A percentile compares a stretch with the other conserved stretches of the same genome.
These are phyloP conservation scores for Yarrowia sp. DNA, from an alignment of 805 yeast genomes.

Conservation along the genomic window DNA sequence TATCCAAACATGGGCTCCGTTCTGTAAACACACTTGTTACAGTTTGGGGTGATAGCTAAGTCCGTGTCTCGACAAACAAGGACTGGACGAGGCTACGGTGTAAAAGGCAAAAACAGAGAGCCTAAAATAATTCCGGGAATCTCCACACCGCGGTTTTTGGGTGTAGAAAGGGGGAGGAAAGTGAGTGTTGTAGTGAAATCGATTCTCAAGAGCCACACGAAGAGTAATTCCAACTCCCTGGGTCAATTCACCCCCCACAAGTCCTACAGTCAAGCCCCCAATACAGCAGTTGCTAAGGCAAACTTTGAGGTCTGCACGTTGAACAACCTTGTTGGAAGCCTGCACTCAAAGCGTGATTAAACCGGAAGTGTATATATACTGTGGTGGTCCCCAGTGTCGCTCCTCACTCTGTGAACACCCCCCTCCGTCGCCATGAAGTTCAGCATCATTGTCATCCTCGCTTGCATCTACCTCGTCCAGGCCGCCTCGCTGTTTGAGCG, in stretches of 20 bases:
- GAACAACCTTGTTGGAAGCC: constrained; percentile 19
- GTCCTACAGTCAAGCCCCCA: neutral
- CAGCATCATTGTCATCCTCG: constrained; percentile 37
- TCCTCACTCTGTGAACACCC: constrained; percentile 12
- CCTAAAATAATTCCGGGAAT: constrained; percentile 4
- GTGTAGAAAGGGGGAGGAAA: no score
- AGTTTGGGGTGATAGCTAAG: constrained; percentile 18
- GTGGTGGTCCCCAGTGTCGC: neutral
- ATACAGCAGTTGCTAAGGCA: neutral
- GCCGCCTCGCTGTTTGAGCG: constrained; percentile 38
- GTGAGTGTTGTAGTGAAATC: neutral
- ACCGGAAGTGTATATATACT: constrained; percentile 33
- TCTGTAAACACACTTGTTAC: constrained; percentile 22
- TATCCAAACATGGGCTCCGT: neutral
- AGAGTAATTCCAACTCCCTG: neutral
- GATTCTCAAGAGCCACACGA: neutral
- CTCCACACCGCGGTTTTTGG: neutral
- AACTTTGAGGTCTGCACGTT: constrained; percentile 11
- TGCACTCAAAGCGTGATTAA: constrained; percentile 37
- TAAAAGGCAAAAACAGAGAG: constrained; percentile 5
- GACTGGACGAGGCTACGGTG: constrained; percentile 23
- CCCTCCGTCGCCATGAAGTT: constrained; percentile 31
- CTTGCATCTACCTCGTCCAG: constrained; percentile 38
- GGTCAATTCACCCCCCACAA: neutral
- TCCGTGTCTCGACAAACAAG: constrained; percentile 18